phyloP scores from a whole-genome alignment of 257 asterid species.

The Nemophila menziesii region DNA sequence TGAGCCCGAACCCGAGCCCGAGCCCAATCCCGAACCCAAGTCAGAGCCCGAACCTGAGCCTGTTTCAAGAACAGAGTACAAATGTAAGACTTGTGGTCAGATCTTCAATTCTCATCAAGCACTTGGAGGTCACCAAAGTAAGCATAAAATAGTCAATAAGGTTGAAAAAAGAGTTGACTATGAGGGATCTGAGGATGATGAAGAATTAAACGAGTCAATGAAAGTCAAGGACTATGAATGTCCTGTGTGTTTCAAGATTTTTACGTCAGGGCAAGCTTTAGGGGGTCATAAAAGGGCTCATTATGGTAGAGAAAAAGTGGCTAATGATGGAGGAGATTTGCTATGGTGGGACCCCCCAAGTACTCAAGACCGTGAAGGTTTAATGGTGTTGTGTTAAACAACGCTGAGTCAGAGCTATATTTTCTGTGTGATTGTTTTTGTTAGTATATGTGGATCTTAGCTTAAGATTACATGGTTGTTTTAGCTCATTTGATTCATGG shows the following conservation, averaged over 20 bases:
- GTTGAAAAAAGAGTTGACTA: slow-evolving; percentile 5
- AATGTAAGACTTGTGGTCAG: slow-evolving; percentile 9
- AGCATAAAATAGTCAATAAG: slow-evolving; percentile 14
- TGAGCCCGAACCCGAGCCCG: slow-evolving; percentile 3
- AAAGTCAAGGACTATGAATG: slow-evolving; percentile 30
- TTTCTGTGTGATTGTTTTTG: neutral
- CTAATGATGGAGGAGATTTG: slow-evolving; percentile 19
- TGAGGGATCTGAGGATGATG: slow-evolving; percentile 4
- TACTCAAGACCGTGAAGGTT: slow-evolving; percentile 13
- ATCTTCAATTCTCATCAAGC: slow-evolving; percentile 13
- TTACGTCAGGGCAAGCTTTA: slow-evolving; percentile 65
- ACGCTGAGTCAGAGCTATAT: neutral
- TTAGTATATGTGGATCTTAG: too few species aligned
- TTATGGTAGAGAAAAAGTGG: slow-evolving; percentile 20
- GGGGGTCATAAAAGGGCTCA: slow-evolving; percentile 92
- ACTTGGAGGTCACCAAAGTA: slow-evolving; percentile 14
- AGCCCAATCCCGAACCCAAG: slow-evolving; percentile 7
- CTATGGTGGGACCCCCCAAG: slow-evolving; percentile 38
- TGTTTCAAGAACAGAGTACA: slow-evolving; percentile 12
- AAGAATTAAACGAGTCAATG: slow-evolving; percentile 5
- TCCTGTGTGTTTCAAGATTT: slow-evolving; percentile 49
- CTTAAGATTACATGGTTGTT: neutral
- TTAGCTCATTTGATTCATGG: neutral
- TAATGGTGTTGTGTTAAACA: slow-evolving; percentile 19
- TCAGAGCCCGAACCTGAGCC: slow-evolving; percentile 13